These are phyloP conservation scores for Pyrrhoderma lamaoense DNA, from an alignment of 1,284 basidiomycete species.

Conservation along the genomic window DNA sequence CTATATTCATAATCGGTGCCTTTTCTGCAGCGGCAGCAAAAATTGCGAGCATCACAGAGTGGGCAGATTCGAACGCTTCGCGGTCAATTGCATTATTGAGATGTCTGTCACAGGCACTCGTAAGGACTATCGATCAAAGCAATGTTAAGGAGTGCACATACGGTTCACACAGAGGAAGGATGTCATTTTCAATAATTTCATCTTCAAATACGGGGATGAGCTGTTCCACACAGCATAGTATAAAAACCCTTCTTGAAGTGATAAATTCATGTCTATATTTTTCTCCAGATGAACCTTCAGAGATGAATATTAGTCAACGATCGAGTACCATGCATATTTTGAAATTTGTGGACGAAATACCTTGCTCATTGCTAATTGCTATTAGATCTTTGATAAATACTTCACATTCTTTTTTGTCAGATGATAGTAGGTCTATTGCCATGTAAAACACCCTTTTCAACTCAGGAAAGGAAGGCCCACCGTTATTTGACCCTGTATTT, in stretches of 20 bases:
- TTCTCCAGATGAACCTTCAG: too few species aligned
- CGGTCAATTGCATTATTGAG: constrained; percentile 49
- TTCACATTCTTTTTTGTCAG: constrained; percentile 34
- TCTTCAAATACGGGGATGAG: constrained; percentile 50
- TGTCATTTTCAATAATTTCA: constrained; percentile 39
- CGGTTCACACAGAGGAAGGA: constrained; percentile 55
- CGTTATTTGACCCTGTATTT: constrained; percentile 29
- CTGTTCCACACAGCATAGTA: constrained; percentile 62
- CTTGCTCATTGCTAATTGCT: constrained; percentile 25
- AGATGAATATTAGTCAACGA: too few species aligned
- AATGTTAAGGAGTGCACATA: constrained; percentile 37
- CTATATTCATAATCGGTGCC: constrained; percentile 14
- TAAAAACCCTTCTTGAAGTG: constrained; percentile 52
- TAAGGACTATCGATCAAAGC: not conserved
- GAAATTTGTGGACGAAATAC: too few species aligned
- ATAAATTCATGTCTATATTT: too few species aligned
- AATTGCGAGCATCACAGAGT: constrained; percentile 64
- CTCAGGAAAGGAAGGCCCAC: constrained; percentile 45
- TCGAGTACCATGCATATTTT: too few species aligned
- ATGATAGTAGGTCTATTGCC: constrained; percentile 60
- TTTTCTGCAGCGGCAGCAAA: constrained; percentile 52
- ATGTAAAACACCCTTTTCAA: constrained; percentile 65
- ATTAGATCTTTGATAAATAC: constrained; percentile 27
- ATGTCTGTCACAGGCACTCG: too few species aligned
- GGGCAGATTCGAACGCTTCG: constrained; percentile 67